Evolutionary conservation across 108 stramenopile species (phyloP), one percentile per base, ranked within the genome.

Genomic region (Schizochytrium sp.): DNA sequence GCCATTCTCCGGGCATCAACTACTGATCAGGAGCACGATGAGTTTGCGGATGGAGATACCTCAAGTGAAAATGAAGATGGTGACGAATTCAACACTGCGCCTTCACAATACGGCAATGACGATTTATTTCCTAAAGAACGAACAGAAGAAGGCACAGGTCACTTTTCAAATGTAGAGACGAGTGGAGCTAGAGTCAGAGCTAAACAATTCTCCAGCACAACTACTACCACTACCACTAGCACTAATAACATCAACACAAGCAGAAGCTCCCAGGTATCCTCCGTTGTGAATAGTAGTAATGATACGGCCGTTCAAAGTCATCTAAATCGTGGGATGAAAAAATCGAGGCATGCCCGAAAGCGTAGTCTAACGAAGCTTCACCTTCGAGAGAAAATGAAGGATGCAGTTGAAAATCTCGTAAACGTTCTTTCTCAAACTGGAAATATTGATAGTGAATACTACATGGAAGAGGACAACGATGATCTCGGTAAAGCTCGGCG

Each of bases 331-430:
- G 10, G 50, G 47, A 28, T n/a, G 10, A n/a, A 47, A 83, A 83
- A 28, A n/a, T 55, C 47, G 5, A 28, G 76, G n/a, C 76, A 83
- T 53, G n/a, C n/a, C 5, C 76, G 76, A n/a, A 83, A 55, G 55
- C 47, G 53, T 5, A 83, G 76, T 55, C 76, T 83, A 5, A 83
- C 76, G 50, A 83, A 83, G 53, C 53, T 83, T 40, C 76, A 83
- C 3, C 53, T 83, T 38, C 5, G 76, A 10, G 76, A 83, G 10
- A 83, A 83, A 42, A 55, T 83, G 53, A 83, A 83, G 53, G 76
- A 83, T 53, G 76, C 76, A 19, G 50, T 83, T n/a, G 76, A 83
- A 5, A 83, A 83, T 40, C 28, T 83, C 12, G 53, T 83, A n/a
- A 83, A 49, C 76, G 76, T 83, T 5, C 76, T 83, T 28, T n/a